phyloP scores from a whole-genome alignment of 2,329 filamentous ascomycete species.

The Aspergillus ustus region DNA sequence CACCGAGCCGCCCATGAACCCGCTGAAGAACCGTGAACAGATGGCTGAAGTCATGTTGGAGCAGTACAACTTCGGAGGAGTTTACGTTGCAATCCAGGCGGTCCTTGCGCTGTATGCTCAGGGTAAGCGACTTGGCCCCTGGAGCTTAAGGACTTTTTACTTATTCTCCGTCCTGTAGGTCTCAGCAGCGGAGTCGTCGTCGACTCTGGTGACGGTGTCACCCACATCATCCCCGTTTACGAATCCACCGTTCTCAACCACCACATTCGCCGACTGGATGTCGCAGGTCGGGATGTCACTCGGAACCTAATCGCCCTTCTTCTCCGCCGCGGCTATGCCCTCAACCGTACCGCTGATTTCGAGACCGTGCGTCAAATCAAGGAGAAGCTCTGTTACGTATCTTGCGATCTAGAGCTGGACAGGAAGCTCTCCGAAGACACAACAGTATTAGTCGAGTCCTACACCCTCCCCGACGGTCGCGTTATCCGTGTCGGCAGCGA shows the following conservation, averaged over 20 bases:
- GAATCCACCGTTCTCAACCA: slow-evolving; percentile 98
- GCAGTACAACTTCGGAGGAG: slow-evolving; percentile 91
- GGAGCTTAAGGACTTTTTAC: neutral
- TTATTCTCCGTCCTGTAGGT: slow-evolving; percentile 53
- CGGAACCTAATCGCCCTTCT: slow-evolving; percentile 95
- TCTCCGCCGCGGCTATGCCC: slow-evolving; percentile 88
- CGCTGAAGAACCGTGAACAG: slow-evolving; percentile 91
- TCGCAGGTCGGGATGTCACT: slow-evolving; percentile 96
- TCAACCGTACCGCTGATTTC: slow-evolving; percentile 98
- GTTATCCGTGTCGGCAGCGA: slow-evolving; percentile 96
- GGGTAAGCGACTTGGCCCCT: slow-evolving; percentile 60
- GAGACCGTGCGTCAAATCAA: slow-evolving; percentile 99
- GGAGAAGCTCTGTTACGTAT: slow-evolving; percentile 99
- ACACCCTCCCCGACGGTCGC: slow-evolving; percentile 93
- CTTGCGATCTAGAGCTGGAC: slow-evolving; percentile 95
- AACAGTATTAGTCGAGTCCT: slow-evolving; percentile 94
- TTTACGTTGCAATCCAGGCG: slow-evolving; percentile 97
- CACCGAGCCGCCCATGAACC: slow-evolving; percentile 97
- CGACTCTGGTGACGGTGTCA: slow-evolving; percentile 97
- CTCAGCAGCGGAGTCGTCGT: slow-evolving; percentile 95
- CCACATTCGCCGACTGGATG: slow-evolving; percentile 89
- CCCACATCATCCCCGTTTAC: slow-evolving; percentile 97
- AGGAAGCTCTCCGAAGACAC: slow-evolving; percentile 96
- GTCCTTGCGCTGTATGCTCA: slow-evolving; percentile 96
- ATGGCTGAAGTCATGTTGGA: slow-evolving; percentile 99